Evolutionary conservation across 306 rosid genomes (phyloP).

Genomic region (Cicer cuneatum): DNA sequence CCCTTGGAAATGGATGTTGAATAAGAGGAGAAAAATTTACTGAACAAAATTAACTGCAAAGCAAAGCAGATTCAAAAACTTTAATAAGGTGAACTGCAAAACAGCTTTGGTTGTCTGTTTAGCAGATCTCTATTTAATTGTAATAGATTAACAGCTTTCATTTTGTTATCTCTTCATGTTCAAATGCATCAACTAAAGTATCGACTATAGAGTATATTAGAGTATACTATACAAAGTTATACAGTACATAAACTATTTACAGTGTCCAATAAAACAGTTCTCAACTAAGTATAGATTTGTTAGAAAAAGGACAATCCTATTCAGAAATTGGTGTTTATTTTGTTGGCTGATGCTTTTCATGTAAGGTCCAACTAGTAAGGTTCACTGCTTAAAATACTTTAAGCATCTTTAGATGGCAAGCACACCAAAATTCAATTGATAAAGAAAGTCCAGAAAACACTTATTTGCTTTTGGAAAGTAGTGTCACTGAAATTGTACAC

Average conservation of each 20-base stretch:
- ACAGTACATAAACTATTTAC: no score
- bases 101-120: not conserved
- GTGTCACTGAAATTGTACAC: slow-evolving; percentile 13
- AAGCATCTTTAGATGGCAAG: not conserved
- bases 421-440: not conserved
- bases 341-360: not conserved
- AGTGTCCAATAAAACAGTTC: no score
- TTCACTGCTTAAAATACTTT: slow-evolving; percentile 3
- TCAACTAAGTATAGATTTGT: not conserved
- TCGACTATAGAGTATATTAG: no score
- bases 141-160: not conserved
- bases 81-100: not conserved
- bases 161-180: no score
- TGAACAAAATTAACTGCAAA: not conserved
- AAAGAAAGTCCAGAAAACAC: not conserved
- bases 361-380: not conserved
- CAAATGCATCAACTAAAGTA: no score
- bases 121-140: not conserved
- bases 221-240: no score
- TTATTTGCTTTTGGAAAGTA: slow-evolving; percentile 14
- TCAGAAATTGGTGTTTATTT: not conserved
- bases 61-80: not conserved
- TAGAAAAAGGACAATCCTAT: not conserved
- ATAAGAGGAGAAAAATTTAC: not conserved
- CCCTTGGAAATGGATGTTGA: not conserved